Conservation (phyloP, 805 yeast species). For the Lipomyces starkeyi region DNA sequence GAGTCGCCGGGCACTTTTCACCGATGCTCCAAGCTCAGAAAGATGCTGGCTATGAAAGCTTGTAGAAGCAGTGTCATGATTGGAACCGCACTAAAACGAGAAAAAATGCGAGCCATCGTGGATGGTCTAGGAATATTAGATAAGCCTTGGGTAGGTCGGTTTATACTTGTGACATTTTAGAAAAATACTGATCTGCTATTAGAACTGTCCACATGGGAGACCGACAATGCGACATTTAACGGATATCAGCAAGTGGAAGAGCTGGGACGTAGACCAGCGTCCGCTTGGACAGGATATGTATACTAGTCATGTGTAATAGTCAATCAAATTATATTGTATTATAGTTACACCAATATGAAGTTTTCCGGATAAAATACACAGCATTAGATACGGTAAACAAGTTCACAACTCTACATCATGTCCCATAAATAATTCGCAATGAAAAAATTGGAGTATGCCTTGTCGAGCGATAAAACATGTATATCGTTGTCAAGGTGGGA, state of each 20-base stretch:
- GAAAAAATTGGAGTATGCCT: conserved; percentile 67
- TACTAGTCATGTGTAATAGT: neutral
- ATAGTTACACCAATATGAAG: neutral
- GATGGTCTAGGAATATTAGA: conserved; percentile 70
- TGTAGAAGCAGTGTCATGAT: conserved; percentile 94
- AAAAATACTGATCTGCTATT: neutral
- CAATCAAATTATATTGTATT: neutral
- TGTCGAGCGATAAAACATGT: conserved; percentile 41
- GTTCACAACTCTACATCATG: conserved; percentile 39
- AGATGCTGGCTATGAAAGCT: conserved; percentile 93
- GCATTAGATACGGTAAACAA: neutral
- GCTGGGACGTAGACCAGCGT: conserved; percentile 27
- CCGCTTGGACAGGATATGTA: neutral
- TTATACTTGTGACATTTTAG: neutral
- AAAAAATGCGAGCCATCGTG: conserved; percentile 73
- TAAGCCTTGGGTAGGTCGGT: conserved; percentile 85
- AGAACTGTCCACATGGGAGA: conserved; percentile 87
- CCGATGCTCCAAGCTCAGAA: conserved; percentile 76
- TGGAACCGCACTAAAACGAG: conserved; percentile 67
- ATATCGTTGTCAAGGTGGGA: conserved; percentile 35
- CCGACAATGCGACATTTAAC: conserved; percentile 94
- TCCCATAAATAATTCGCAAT: conserved; percentile 82
- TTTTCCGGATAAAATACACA: neutral
- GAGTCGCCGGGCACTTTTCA: conserved; percentile 58
- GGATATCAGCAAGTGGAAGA: conserved; percentile 49